Conservation (phyloP, 768 basidiomycete genomes). For the Boletus huronensis region DNA sequence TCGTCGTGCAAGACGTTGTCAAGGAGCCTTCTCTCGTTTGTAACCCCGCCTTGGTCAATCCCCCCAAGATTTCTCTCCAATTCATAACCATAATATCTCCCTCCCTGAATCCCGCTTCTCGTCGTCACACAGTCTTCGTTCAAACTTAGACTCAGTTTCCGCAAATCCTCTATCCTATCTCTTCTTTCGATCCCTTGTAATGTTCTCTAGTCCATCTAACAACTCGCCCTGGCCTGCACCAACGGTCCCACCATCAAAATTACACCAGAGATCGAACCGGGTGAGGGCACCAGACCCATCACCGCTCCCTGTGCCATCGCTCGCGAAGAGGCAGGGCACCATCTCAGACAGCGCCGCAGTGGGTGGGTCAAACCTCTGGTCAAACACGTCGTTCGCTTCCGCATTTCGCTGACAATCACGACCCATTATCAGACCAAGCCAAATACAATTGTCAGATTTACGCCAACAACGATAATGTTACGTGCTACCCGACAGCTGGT, state of each 20-base stretch:
- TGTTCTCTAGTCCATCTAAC: conserved; percentile 35
- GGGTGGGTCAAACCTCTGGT: conserved; percentile 22
- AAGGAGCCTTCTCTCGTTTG: conserved; percentile 18
- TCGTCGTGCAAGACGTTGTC: conserved; percentile 22
- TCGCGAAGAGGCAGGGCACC: conserved; percentile 23
- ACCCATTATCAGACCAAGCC: conserved; percentile 35
- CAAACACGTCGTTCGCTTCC: conserved; percentile 6
- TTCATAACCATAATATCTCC: conserved; percentile 27
- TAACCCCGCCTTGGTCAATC: conserved; percentile 28
- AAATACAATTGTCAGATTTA: conserved; percentile 45
- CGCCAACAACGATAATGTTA: conserved; percentile 68
- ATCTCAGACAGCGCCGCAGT: conserved; percentile 27
- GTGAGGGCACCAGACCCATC: conserved; percentile 32
- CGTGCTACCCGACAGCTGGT: conserved; percentile 66
- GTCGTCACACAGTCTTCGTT: conserved; percentile 23
- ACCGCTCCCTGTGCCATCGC: conserved; percentile 8
- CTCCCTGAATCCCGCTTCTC: conserved; percentile 18
- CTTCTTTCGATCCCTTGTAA: conserved; percentile 27
- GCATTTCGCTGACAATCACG: conserved; percentile 8
- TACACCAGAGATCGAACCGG: conserved; percentile 32
- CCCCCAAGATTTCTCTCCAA: conserved; percentile 8
- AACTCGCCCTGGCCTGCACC: conserved; percentile 43
- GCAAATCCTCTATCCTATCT: conserved; percentile 20
- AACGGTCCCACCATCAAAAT: conserved; percentile 35
- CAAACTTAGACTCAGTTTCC: conserved; percentile 18